Percentiles rank a stretch among this genome's conserved stretches.
These are phyloP conservation scores for Amaranthus tricolor DNA, from an alignment of 179 eudicot genomes.

Conservation along the genomic window DNA sequence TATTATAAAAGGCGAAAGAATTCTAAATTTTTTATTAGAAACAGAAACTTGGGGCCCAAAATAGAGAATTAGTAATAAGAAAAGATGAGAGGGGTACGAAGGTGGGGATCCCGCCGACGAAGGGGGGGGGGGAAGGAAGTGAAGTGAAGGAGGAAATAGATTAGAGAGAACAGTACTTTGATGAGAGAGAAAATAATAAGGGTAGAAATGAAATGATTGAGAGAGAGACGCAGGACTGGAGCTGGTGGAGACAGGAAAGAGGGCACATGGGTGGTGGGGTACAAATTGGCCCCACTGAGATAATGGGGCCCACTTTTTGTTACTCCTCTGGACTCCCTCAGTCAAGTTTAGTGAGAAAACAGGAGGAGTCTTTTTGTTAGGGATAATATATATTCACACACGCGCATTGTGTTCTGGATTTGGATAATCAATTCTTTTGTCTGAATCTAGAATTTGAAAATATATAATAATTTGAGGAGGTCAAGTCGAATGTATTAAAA, in stretches of 20 bases:
- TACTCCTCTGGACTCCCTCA: too few relatives aligned
- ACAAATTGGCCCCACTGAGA: constrained; percentile 22
- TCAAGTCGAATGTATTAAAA: too few relatives aligned
- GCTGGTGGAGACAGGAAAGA: constrained; percentile 93
- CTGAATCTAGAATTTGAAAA: too few relatives aligned
- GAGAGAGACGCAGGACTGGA: constrained; percentile 45
- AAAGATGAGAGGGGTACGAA: constrained; percentile 16
- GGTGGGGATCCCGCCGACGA: constrained; percentile 9
- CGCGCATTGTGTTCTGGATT: too few relatives aligned
- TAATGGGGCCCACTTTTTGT: constrained; percentile 5
- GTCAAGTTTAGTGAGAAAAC: too few relatives aligned
- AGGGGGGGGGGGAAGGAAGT: constrained; percentile 6
- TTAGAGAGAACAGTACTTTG: neutral
- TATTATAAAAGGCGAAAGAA: neutral
- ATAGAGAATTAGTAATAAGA: neutral
- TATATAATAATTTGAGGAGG: too few relatives aligned
- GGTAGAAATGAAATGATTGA: constrained; percentile 27
- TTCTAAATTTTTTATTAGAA: neutral
- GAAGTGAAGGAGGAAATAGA: neutral
- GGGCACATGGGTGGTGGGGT: constrained; percentile 89
- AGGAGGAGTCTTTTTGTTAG: too few relatives aligned
- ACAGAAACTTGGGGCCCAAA: constrained; percentile 6
- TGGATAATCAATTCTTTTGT: too few relatives aligned
- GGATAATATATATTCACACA: too few relatives aligned
- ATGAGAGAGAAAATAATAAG: constrained; percentile 7